Evolutionary conservation across 1,284 basidiomycete species (phyloP).

Genomic region (Tremellales sp.): DNA sequence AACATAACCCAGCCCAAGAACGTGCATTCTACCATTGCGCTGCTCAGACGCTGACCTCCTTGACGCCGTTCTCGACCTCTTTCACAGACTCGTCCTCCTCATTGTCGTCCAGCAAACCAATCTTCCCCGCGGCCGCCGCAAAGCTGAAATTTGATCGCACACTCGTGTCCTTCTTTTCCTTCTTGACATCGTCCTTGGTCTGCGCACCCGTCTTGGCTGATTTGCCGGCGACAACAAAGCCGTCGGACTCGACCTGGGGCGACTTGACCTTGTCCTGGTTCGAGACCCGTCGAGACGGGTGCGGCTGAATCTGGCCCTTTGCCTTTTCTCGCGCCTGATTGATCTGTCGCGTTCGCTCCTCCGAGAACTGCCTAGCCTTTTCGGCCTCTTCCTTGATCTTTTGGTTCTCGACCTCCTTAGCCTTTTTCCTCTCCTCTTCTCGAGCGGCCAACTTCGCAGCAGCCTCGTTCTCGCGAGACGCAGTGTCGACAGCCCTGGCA

Average conservation of each 20-base stretch:
- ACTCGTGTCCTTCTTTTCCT: constrained; percentile 31
- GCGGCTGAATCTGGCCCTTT: constrained; percentile 13
- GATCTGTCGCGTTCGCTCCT: constrained; percentile 26
- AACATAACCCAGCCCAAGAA: too few relatives aligned
- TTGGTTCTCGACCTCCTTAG: constrained; percentile 25
- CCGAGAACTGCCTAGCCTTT: constrained; percentile 19
- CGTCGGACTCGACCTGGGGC: constrained; percentile 28
- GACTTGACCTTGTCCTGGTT: constrained; percentile 11
- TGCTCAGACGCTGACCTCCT: constrained; percentile 12
- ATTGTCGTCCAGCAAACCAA: constrained; percentile 20
- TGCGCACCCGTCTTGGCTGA: constrained; percentile 9
- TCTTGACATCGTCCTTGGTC: constrained; percentile 4
- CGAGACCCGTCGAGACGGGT: constrained; percentile 4
- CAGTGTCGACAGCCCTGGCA: constrained; percentile 85
- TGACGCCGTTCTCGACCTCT: constrained; percentile 27
- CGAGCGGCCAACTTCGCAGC: constrained; percentile 27
- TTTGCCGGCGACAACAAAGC: constrained; percentile 32
- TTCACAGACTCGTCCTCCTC: constrained; percentile 23
- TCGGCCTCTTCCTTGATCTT: constrained; percentile 38
- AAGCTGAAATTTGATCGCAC: constrained; percentile 41
- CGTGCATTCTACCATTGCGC: too few relatives aligned
- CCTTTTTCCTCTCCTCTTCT: constrained; percentile 36
- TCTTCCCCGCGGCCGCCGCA: constrained; percentile 34
- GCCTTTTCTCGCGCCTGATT: constrained; percentile 35
- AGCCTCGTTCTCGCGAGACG: constrained; percentile 63